Evolutionary conservation across 768 basidiomycete genomes (phyloP), one percentile per base, ranked within the genome.

Genomic region (Auriscalpium microsporum): DNA sequence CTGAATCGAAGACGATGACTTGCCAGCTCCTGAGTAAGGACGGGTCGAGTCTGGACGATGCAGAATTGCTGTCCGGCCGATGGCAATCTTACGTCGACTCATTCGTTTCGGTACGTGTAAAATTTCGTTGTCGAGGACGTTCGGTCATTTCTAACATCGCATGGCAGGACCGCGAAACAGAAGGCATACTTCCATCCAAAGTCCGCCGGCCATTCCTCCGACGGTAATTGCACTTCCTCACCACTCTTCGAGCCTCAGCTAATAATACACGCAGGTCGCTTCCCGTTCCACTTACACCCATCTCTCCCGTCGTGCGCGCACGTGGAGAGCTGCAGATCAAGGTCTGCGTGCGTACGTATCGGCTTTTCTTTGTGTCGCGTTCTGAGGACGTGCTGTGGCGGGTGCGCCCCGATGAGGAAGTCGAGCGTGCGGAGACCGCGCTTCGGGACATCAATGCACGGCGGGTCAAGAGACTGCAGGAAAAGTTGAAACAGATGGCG

Each of bases 31-130:
- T 90, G 52, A 87, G 87, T 11, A 90, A 90, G 64, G 89, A 90
- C 52, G 87, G 89, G 62, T 79, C 82, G 11, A 81, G 77, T 56
- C 78, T 80, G 36, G 87, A 90, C 56, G 87, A 91, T 63, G 80
- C 85, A 0, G 88, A 90, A 62, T 83, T 85, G 16, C 69, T 86
- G 54, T 86, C 83, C 10, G 85, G 83, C 4, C 77, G 88, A 42
- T 92, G 89, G 89, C 84, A 89, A 61, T 72, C 79, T 0, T 91
- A 91, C 65, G 79, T 91, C 53, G 84, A 89, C 52, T 82, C 86
- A 0, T 91, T 80, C 65, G 83, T 86, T 54, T 80, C 82, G 56
- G 82, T 89, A 62, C 10, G 78, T 64, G 16, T 28, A 53, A 8
- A 23, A 28, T 14, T 33, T 13, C 37, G 16, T 37, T 21, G 3